A percentile compares a stretch with the other conserved stretches of the same genome.
Conservation (phyloP, 1,139 yeast genomes). For the Pichia sp. region DNA sequence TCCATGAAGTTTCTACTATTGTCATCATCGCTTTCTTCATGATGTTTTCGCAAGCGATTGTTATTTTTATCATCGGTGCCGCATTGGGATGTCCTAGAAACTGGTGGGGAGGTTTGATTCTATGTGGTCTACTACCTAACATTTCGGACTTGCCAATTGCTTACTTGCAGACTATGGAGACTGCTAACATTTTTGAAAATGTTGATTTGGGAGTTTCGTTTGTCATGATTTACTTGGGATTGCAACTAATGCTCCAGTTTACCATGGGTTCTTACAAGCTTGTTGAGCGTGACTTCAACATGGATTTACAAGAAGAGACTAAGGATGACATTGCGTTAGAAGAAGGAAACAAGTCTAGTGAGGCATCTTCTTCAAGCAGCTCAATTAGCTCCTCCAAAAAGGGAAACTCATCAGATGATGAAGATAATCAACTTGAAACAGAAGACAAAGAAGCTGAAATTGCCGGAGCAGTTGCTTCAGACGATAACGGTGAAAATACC, state of each 20-base stretch:
- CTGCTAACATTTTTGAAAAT: slow-evolving; percentile 49
- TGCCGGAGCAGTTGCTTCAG: slow-evolving; percentile 40
- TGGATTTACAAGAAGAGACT: slow-evolving; percentile 21
- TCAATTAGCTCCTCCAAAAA: too few relatives aligned
- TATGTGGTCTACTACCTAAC: slow-evolving; percentile 78
- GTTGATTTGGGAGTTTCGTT: slow-evolving; percentile 85
- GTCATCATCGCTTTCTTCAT: slow-evolving; percentile 58
- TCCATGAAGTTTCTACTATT: slow-evolving; percentile 69
- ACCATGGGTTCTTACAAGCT: slow-evolving; percentile 68
- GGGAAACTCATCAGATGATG: too few relatives aligned
- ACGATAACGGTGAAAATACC: slow-evolving; percentile 49
- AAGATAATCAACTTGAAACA: slow-evolving; percentile 1
- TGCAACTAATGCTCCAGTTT: slow-evolving; percentile 66
- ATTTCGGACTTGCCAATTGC: slow-evolving; percentile 88
- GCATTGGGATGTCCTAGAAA: slow-evolving; percentile 42
- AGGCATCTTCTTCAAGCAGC: too few relatives aligned
- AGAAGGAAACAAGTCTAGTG: background rate
- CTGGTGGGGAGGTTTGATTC: slow-evolving; percentile 72
- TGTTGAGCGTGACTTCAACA: slow-evolving; percentile 63
- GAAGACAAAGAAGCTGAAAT: slow-evolving; percentile 22
- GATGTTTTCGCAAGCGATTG: slow-evolving; percentile 42
- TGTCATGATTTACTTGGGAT: slow-evolving; percentile 69
- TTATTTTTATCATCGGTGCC: slow-evolving; percentile 26
- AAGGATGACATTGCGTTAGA: background rate
- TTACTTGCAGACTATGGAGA: slow-evolving; percentile 70